A percentile compares a stretch with the other conserved stretches of the same genome.
phyloP scores from a whole-genome alignment of 208 protist species.

The Acanthamoeba culbertsoni region DNA sequence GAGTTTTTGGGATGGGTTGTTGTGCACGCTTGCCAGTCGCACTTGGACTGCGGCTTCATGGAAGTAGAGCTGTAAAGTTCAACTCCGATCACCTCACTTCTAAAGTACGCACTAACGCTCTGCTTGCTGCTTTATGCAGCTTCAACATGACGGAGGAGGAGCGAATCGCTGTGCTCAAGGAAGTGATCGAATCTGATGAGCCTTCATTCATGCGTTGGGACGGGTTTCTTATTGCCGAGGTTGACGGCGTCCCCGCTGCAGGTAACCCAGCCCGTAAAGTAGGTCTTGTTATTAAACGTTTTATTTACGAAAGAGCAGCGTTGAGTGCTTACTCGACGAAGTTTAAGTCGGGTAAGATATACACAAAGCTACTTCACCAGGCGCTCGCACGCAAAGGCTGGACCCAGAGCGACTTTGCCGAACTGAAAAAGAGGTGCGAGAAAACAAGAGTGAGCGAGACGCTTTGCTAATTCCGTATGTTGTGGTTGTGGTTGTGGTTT shows the following conservation, averaged over 20 bases:
- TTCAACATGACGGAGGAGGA: not conserved
- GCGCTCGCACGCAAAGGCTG: not conserved
- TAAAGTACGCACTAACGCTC: not conserved
- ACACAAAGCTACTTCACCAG: not conserved
- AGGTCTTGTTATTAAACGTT: not conserved
- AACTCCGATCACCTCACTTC: not conserved
- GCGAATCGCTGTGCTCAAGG: not conserved
- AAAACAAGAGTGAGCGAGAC: too few species aligned
- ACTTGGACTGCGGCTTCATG: not conserved
- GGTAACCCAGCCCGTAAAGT: not conserved
- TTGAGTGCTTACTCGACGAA: not conserved
- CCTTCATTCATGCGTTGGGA: not conserved
- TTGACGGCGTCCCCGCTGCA: not conserved
- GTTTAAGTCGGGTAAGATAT: not conserved
- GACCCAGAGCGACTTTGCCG: not conserved
- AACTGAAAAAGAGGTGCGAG: not conserved
- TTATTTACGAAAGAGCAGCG: not conserved
- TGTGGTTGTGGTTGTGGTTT: too few species aligned
- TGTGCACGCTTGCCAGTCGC: not conserved
- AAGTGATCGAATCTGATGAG: not conserved
- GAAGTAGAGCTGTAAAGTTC: not conserved
- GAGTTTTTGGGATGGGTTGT: not conserved
- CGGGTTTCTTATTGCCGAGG: not conserved
- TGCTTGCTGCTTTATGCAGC: not conserved
- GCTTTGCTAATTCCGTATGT: too few species aligned